Evolutionary conservation across 1,284 basidiomycete genomes (phyloP), one percentile per base, ranked within the genome.

Genomic region (Limonomyces culmigenus): DNA sequence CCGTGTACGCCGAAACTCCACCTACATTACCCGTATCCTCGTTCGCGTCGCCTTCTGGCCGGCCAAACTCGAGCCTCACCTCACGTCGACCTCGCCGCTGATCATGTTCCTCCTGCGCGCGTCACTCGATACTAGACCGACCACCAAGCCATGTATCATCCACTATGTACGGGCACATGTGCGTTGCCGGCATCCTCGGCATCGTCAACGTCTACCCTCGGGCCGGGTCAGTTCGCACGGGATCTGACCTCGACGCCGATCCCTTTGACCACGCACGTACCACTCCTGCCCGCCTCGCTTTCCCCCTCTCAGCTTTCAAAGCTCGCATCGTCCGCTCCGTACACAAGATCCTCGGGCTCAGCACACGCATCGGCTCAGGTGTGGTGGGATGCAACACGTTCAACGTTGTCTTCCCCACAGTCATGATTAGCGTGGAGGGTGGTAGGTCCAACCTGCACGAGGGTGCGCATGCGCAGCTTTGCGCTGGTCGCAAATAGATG

Each of bases 401-500:
- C 3, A 80, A 86, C 46, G 86, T 88, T 50, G 47, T 47, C 3
- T 88, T 88, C 50, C 30, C 30, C 8, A 15, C 30, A 6, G 10
- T 16, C 10, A 10, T 8, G 6, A 37, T 35, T 3, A 47, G 41
- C 18, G 48, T 49, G 58, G 41, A 47, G 39, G 3, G 58, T 67
- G 25, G 45, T 86, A 3, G 84, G 0, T 73, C 78, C 42, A 84
- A 85, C 43, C 51, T 88, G 2, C 88, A 80, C 47, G 58, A 70
- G 36, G 30, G 47, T 2, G 33, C 41, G 1, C 84, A 80, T 41
- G 58, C 68, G 0, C 51, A 58, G 83, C 47, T 81, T 83, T 48
- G 49, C 50, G 0, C 49, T 61, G 3, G 52, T 83, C 3, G 42
- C 56, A 13, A 54, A 59, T 43, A 54, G 50, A 21, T 23, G 80